These are phyloP conservation scores for Leccinum uliginosum DNA, from an alignment of 768 basidiomycete genomes.

Conservation along the genomic window DNA sequence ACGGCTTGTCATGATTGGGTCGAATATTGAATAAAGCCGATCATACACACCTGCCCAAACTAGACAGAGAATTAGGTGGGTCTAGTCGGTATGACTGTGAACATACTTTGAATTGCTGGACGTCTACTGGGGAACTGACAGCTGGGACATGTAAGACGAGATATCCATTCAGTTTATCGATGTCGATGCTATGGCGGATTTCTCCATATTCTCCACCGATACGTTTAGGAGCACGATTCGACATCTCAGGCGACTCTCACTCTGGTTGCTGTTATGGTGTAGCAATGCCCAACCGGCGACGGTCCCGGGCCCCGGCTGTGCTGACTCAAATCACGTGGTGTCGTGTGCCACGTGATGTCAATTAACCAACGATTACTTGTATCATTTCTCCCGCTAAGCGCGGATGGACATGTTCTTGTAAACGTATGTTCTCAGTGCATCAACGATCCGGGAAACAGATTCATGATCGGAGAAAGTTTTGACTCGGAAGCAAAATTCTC, in stretches of 20 bases:
- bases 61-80: constrained; percentile 29
- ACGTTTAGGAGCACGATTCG: constrained; percentile 33
- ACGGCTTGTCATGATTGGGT: constrained; percentile 5
- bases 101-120: constrained; percentile 91
- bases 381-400: neutral
- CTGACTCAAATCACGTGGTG: neutral
- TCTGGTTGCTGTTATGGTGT: neutral
- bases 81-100: neutral
- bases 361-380: too few species aligned
- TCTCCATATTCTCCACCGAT: constrained; percentile 76
- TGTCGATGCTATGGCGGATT: constrained; percentile 65
- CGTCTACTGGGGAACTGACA: constrained; percentile 60
- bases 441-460: neutral
- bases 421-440: neutral
- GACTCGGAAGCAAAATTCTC: neutral
- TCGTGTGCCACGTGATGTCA: neutral
- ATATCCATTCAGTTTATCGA: constrained; percentile 60
- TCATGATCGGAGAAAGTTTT: neutral
- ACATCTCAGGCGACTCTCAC: constrained; percentile 13
- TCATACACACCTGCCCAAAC: constrained; percentile 77
- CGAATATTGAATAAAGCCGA: neutral
- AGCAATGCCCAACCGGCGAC: neutral
- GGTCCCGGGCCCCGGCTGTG: too few species aligned
- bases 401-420: neutral
- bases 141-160: constrained; percentile 51